Evolutionary conservation across 1,139 yeast species (phyloP).

Genomic region (Scheffersomyces stambukii): DNA sequence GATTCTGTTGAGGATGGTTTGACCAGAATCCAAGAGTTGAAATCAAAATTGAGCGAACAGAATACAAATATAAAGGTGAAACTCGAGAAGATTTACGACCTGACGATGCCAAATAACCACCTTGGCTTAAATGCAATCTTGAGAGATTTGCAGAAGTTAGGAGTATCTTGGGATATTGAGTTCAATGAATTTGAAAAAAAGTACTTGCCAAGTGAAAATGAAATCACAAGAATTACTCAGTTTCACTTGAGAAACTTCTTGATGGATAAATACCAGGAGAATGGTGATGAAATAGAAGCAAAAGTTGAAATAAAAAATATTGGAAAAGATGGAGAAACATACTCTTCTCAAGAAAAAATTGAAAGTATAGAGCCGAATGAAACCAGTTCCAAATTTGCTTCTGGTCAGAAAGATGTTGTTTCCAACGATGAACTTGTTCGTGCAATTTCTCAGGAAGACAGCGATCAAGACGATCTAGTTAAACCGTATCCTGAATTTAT

Average conservation of each 20-base stretch:
- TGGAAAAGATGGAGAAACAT: conserved; percentile 1
- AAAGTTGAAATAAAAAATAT: conserved; percentile 6
- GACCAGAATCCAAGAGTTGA: conserved; percentile 54
- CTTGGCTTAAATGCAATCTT: conserved; percentile 66
- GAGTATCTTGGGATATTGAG: conserved; percentile 84
- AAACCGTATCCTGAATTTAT: conserved; percentile 6
- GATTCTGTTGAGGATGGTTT: conserved; percentile 73
- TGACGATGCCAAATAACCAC: conserved; percentile 61
- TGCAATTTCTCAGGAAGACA: conserved; percentile 2
- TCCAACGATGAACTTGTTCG: no score
- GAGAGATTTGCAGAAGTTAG: conserved; percentile 72
- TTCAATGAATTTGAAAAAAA: conserved; percentile 77
- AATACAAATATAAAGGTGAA: conserved; percentile 38
- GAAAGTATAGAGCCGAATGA: no score
- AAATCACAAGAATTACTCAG: conserved; percentile 86
- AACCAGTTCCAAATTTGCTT: no score
- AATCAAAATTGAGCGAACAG: conserved; percentile 51
- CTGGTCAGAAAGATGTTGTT: no score
- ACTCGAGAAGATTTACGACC: conserved; percentile 51
- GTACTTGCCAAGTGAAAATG: conserved; percentile 88
- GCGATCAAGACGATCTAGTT: conserved; percentile 1
- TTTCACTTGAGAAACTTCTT: conserved; percentile 79
- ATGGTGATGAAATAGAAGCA: conserved; percentile 9
- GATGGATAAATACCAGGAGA: conserved; percentile 38
- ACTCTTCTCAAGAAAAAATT: no score